Evolutionary conservation across 805 yeast species (phyloP), one percentile per base, ranked within the genome.

Genomic region (Candida awuae): DNA sequence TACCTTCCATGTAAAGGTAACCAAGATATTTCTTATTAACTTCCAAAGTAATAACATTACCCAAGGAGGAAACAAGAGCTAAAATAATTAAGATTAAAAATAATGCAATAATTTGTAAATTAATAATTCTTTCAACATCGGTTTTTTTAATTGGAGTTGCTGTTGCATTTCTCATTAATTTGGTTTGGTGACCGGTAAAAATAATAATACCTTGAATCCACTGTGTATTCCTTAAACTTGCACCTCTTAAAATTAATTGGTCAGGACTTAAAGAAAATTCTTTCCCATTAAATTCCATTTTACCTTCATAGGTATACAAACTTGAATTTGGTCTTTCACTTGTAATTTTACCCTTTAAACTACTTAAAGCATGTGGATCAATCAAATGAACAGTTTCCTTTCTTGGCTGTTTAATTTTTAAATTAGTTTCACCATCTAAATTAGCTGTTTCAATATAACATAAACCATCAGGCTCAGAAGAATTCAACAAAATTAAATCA

Each of bases 361-460:
- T 53, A 17, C 70, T 63, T 32, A 82, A 55, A 19, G 77, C 80
- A 21, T 67, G 62, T 0, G 92, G 84, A 35, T 82, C 76, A 19
- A 82, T 81, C 40, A 83, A 57, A 44, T 70, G 68, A 4, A 85
- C 70, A 0, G 98, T 92, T 52, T 87, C 95, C 2, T 73, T 66
- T 37, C 71, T 70, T 1, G 96, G 77, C 58, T 92, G 97, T 55
- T 94, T 94, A 56, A 92, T 92, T 55, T 92, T 92, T 52, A 92
- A 69, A 58, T 92, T 92, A 0, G 99, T 94, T 59, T 92, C 99
- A 41, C 99, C 99, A 61, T 92, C 99, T 49, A 92, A 67, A 54
- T 92, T 92, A 0, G 98, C 95, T 1, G 99, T 92, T 61, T 92
- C 99, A 40, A 94, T 85, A 53, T 92, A 92, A 59, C 98, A 94